Evolutionary conservation across 2,329 filamentous ascomycete species (phyloP).

Genomic region (Stromatinia cepivora): DNA sequence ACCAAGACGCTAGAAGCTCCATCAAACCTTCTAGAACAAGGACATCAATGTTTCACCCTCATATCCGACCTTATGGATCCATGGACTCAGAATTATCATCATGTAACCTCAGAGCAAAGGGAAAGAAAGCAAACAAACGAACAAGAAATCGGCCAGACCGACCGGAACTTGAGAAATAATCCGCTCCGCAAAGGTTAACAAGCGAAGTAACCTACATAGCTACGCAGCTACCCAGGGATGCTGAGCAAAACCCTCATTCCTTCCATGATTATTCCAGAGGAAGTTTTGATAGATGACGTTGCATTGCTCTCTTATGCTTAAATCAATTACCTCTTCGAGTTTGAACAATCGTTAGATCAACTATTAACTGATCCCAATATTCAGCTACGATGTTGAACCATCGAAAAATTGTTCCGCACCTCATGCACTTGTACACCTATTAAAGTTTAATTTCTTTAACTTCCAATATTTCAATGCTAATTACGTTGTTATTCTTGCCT

Average conservation of each 20-base stretch:
- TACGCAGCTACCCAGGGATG: neutral
- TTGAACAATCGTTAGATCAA: neutral
- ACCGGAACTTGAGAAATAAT: slow-evolving; percentile 5
- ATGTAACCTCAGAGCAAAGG: neutral
- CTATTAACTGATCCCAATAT: neutral
- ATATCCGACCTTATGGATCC: slow-evolving; percentile 2
- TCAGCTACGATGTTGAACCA: slow-evolving; percentile 1
- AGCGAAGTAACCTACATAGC: neutral
- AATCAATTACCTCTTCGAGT: neutral
- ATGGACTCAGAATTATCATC: neutral
- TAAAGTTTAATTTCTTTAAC: slow-evolving; percentile 2
- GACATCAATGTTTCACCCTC: slow-evolving; percentile 19
- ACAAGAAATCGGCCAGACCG: slow-evolving; percentile 6
- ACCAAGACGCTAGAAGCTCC: slow-evolving; percentile 23
- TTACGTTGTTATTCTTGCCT: neutral
- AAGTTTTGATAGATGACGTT: neutral
- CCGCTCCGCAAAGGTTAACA: neutral
- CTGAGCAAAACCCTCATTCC: neutral
- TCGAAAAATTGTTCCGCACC: neutral
- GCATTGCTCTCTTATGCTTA: neutral
- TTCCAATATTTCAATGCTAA: neutral
- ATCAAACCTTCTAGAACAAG: slow-evolving; percentile 23
- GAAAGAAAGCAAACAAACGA: neutral
- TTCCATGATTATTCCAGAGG: slow-evolving; percentile 3
- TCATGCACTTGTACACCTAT: neutral